phyloP scores from a whole-genome alignment of 306 rosid genomes.

The Medicago truncatula region DNA sequence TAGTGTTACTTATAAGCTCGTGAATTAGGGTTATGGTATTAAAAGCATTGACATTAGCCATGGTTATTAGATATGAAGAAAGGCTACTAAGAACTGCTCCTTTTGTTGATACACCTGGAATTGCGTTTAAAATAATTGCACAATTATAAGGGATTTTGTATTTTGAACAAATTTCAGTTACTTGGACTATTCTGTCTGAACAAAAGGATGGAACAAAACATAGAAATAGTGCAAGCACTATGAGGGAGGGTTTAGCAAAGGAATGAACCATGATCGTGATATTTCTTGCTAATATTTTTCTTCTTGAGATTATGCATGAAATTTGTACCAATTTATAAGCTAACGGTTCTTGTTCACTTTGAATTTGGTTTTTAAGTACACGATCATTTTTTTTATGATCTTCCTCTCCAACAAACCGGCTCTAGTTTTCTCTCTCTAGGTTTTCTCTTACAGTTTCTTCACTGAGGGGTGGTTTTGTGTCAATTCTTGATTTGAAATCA shows the following conservation, averaged over 20 bases:
- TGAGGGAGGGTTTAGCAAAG: background rate
- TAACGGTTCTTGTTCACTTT: too few relatives aligned
- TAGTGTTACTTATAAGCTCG: background rate
- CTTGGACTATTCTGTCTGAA: conserved; percentile 3
- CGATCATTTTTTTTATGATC: too few relatives aligned
- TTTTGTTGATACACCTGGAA: background rate
- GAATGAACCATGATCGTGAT: background rate
- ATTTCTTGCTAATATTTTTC: background rate
- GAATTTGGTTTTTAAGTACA: too few relatives aligned
- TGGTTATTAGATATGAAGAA: background rate
- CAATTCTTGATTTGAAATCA: too few relatives aligned
- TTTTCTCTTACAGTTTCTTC: too few relatives aligned
- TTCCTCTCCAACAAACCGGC: too few relatives aligned
- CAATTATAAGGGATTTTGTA: conserved; percentile 26
- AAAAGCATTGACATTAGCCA: conserved; percentile 29
- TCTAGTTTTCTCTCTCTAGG: too few relatives aligned
- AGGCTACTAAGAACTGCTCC: background rate
- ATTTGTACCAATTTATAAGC: background rate
- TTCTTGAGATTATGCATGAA: background rate
- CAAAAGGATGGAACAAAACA: background rate
- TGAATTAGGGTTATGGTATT: background rate
- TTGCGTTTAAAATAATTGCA: background rate
- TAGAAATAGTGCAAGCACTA: conserved; percentile 9
- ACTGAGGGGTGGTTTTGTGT: too few relatives aligned
- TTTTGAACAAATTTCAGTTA: conserved; percentile 29